Conservation (phyloP, 139 green algal genomes). For the Auxenochlorella protothecoides region DNA sequence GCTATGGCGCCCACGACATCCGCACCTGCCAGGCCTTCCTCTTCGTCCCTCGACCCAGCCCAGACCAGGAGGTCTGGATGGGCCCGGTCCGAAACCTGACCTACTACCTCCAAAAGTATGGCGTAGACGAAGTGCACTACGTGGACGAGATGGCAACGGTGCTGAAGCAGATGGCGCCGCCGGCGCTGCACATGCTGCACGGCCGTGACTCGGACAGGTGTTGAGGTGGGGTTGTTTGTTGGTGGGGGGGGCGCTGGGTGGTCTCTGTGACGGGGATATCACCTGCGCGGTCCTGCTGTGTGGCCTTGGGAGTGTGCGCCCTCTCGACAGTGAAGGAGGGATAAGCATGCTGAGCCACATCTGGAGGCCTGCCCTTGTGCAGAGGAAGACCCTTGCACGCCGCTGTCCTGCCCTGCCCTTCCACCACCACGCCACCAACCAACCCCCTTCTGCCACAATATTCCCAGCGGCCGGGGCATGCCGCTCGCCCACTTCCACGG, state of each 20-base stretch:
- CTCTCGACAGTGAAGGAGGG: too few relatives aligned
- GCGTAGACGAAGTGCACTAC: constrained; percentile 71
- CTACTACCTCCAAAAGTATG: constrained; percentile 35
- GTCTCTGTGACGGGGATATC: too few relatives aligned
- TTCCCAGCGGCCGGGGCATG: constrained; percentile 26
- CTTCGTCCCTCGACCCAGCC: constrained; percentile 71
- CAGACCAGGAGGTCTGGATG: constrained; percentile 76
- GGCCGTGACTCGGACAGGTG: constrained; percentile 63
- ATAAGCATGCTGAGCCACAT: too few relatives aligned
- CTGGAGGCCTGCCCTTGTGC: too few relatives aligned
- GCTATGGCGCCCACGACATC: constrained; percentile 58
- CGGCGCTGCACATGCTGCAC: constrained; percentile 51
- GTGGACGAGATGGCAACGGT: constrained; percentile 58
- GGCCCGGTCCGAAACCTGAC: constrained; percentile 35
- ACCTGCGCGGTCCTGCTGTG: too few relatives aligned
- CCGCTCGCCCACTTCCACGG: constrained; percentile 39
- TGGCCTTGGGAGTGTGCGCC: too few relatives aligned
- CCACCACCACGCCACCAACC: too few relatives aligned
- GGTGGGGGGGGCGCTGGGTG: background rate
- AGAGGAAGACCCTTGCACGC: too few relatives aligned
- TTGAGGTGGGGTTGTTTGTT: background rate
- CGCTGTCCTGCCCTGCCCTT: background rate
- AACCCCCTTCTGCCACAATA: background rate
- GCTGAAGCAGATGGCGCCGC: constrained; percentile 26
- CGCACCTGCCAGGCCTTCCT: constrained; percentile 37